phyloP scores from a whole-genome alignment of 2,329 filamentous ascomycete species.

The Lizonia empirigonia region DNA sequence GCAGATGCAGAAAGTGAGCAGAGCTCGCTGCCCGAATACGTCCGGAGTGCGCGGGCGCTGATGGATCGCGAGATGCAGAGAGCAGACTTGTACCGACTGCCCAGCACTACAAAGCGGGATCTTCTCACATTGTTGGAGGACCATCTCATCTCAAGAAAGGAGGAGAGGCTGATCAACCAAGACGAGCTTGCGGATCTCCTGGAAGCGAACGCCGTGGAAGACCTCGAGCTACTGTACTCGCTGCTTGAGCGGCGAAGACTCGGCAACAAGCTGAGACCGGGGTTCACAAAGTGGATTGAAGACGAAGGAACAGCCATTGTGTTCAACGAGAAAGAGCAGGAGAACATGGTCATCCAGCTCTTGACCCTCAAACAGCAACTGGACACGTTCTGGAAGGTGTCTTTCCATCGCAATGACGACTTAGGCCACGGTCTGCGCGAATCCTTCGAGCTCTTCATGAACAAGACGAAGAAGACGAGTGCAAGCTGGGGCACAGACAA shows the following conservation, averaged over 20 bases:
- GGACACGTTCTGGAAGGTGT: constrained; percentile 75
- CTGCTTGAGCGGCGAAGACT: constrained; percentile 75
- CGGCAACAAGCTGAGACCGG: constrained; percentile 69
- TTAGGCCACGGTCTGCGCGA: constrained; percentile 81
- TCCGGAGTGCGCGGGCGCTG: constrained; percentile 69
- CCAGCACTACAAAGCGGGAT: constrained; percentile 79
- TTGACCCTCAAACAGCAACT: constrained; percentile 80
- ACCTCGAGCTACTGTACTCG: constrained; percentile 77
- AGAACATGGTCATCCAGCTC: constrained; percentile 85
- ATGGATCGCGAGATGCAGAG: constrained; percentile 74
- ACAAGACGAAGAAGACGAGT: constrained; percentile 75
- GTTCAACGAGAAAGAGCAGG: constrained; percentile 75
- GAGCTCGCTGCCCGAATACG: constrained; percentile 73
- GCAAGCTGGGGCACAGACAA: constrained; percentile 80
- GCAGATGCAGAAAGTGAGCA: constrained; percentile 68
- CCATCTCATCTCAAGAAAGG: constrained; percentile 71
- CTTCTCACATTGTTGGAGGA: constrained; percentile 75
- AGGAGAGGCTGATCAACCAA: constrained; percentile 61
- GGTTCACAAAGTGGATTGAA: constrained; percentile 82
- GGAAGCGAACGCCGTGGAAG: constrained; percentile 68
- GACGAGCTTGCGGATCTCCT: constrained; percentile 75
- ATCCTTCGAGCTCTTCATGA: constrained; percentile 89
- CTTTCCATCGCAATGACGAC: constrained; percentile 77
- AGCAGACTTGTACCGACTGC: constrained; percentile 81
- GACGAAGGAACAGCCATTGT: constrained; percentile 77